Conservation (phyloP, 179 eudicot species). For the Beta lomatogona region DNA sequence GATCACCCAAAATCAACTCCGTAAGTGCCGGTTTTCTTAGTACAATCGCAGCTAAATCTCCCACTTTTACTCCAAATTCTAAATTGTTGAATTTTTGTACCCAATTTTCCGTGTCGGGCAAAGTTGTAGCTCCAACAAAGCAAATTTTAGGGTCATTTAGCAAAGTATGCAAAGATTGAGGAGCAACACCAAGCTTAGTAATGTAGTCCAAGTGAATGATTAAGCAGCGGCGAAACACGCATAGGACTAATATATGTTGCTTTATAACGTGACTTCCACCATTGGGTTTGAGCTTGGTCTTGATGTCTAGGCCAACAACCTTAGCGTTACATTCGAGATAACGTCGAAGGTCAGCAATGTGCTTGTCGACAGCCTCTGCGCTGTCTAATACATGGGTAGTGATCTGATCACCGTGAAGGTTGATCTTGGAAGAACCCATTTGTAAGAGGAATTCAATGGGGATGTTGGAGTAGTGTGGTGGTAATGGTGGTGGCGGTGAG, state of each 20-base stretch:
- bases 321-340: conserved; percentile 16
- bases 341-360: conserved; percentile 9
- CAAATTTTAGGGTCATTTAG: conserved; percentile 17
- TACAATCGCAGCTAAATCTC: conserved; percentile 4
- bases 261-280: background rate
- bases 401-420: conserved; percentile 13
- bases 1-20: background rate
- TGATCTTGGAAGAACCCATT: conserved; percentile 12
- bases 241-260: conserved; percentile 1
- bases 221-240: conserved; percentile 8
- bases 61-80: background rate
- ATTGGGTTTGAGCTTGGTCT: background rate
- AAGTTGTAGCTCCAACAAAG: conserved; percentile 20
- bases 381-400: conserved; percentile 8
- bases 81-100: background rate
- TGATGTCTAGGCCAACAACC: conserved; percentile 23
- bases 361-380: conserved; percentile 2
- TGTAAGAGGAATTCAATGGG: conserved; percentile 16
- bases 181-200: background rate
- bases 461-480: background rate
- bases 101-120: background rate
- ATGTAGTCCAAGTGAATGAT: conserved; percentile 11
- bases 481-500: background rate
- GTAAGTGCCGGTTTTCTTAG: background rate
- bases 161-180: background rate